Base-by-base conservation (phyloP, 2,329 filamentous ascomycete species). In the Chrysoporthe austroafricana region DNA sequence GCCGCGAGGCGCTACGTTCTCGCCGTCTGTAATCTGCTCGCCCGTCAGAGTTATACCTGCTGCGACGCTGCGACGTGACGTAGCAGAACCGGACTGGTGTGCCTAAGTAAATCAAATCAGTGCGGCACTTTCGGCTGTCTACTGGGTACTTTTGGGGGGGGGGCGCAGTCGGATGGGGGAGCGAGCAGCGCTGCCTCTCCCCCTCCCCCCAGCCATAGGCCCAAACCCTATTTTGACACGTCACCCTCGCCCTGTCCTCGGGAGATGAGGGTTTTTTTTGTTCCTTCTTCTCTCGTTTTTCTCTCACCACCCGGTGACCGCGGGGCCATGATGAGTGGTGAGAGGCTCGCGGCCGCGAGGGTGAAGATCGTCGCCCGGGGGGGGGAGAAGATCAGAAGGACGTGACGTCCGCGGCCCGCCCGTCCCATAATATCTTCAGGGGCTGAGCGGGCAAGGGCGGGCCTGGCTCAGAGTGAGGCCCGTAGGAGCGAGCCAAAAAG, bases 381-480 rank as follows among this genome's bases (percentile, higher is more conserved):
- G 1, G 3, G 11, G 21, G 8, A 26, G 26, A 13, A 52, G 13
- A 52, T 34, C 50, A 54, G 26, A 21, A 54, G 9, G 50, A 32
- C 50, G 32, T 54, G 50, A 54, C 50, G 50, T 54, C 50, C 32
- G 50, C 26, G 26, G 50, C 50, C 50, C 26, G 21, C 50, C 50
- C 13, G 26, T 7, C 1, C 13, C 3, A 52, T 3, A 21, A 11
- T 14, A 11, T 52, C 13, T 11, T 52, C n/a, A 32, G 21, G 21
- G 48, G 21, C 11, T 32, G 26, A 7, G 21, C 26, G 50, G 26
- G 50, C 11, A 6, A 54, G 50, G 14, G 26, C 50, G 50, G 50
- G 50, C 26, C 13, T 14, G 26, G 50, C 26, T 6, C 7, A 26
- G 32, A 4, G 50, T 34, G 21, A 26, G 32, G 50, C 11, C 36